Conservation (phyloP, 441 rosid species). For the Erodium trifolium region DNA sequence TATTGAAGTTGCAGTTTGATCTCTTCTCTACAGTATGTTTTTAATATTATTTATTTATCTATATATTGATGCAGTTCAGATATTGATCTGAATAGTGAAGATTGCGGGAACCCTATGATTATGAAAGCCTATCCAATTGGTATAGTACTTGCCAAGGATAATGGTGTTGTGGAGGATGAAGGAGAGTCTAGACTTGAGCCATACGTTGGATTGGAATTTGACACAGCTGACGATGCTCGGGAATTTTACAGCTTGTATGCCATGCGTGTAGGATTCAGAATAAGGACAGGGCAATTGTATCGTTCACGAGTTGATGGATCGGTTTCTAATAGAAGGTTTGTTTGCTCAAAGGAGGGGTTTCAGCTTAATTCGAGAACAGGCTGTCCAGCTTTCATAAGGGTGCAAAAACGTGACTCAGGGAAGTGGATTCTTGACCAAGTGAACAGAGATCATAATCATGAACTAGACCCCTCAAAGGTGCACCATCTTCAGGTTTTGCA, state of each 20-base stretch:
- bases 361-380: constrained; percentile 76
- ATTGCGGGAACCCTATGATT: constrained; percentile 36
- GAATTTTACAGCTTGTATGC: constrained; percentile 52
- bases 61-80: constrained; percentile 37
- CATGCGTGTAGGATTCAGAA: constrained; percentile 45
- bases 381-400: constrained; percentile 73
- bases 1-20: not conserved
- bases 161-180: constrained; percentile 35
- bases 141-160: constrained; percentile 27
- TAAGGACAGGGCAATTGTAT: constrained; percentile 72
- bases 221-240: constrained; percentile 63
- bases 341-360: constrained; percentile 77
- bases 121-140: constrained; percentile 52
- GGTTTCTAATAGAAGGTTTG: constrained; percentile 68
- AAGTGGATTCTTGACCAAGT: constrained; percentile 84
- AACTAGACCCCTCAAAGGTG: constrained; percentile 40
- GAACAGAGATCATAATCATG: constrained; percentile 73
- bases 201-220: constrained; percentile 60
- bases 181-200: constrained; percentile 45
- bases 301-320: constrained; percentile 75
- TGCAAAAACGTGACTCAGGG: constrained; percentile 58
- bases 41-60: constrained; percentile 7
- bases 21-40: not conserved
- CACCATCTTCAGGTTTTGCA: constrained; percentile 23
- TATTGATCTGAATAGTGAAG: constrained; percentile 33